Percentiles rank a stretch among this genome's conserved stretches.
These are phyloP conservation scores for Didymella segeticola DNA, from an alignment of 2,329 filamentous ascomycete species.

Conservation along the genomic window DNA sequence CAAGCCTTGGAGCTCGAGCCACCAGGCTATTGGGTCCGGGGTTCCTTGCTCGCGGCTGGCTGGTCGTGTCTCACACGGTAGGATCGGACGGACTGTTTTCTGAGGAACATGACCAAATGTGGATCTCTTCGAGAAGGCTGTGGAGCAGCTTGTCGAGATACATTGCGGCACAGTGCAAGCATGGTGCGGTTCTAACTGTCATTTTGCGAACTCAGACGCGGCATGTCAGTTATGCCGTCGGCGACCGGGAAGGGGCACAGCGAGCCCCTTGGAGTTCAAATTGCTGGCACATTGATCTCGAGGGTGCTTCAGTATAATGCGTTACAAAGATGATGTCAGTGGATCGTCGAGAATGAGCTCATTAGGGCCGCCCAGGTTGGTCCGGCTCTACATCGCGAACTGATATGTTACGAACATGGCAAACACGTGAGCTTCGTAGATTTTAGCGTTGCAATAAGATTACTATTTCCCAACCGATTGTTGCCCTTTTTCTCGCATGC, in stretches of 20 bases:
- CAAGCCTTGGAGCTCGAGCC: slow-evolving; percentile 4
- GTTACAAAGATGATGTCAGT: background rate
- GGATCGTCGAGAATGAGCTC: no score
- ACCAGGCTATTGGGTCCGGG: slow-evolving; percentile 10
- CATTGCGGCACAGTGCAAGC: background rate
- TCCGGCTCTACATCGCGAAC: no score
- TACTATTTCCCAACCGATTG: background rate
- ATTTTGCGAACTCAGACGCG: background rate
- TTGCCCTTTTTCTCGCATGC: background rate
- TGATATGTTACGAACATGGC: background rate
- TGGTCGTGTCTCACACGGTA: slow-evolving; percentile 10
- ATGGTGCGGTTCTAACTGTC: slow-evolving; percentile 12
- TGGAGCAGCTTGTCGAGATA: background rate
- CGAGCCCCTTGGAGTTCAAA: background rate
- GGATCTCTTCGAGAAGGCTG: background rate
- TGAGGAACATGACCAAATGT: background rate
- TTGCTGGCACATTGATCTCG: no score
- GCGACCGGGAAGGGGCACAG: background rate
- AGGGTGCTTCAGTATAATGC: no score
- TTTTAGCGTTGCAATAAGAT: background rate
- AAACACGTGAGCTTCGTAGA: background rate
- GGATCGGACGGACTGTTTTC: slow-evolving; percentile 7
- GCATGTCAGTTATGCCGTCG: background rate
- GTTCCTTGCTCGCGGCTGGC: slow-evolving; percentile 11
- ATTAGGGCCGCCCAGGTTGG: background rate